Conservation (phyloP, 257 asterid genomes). For the Misopates orontium region DNA sequence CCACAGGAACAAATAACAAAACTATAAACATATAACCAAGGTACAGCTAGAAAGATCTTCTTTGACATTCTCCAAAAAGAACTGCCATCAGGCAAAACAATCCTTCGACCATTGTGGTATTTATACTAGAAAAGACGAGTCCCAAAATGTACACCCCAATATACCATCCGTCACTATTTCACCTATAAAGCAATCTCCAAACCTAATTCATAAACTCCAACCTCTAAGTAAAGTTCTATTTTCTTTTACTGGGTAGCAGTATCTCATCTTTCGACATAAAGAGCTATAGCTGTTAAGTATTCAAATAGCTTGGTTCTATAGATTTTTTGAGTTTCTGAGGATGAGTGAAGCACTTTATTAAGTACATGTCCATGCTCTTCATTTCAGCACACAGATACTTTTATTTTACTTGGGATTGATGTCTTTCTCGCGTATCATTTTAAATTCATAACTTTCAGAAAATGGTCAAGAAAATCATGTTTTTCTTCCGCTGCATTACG, state of each 20-base stretch:
- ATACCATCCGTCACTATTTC: too few relatives aligned
- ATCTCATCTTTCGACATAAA: too few relatives aligned
- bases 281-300: neutral
- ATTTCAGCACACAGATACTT: slow-evolving; percentile 6
- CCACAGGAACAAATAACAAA: neutral
- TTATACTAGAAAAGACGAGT: too few relatives aligned
- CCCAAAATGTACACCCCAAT: too few relatives aligned
- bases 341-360: neutral
- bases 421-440: neutral
- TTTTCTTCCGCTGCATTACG: neutral
- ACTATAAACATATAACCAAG: slow-evolving; percentile 6
- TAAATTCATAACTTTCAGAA: neutral
- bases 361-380: slow-evolving; percentile 2
- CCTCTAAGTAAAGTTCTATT: neutral
- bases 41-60: too few relatives aligned
- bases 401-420: neutral
- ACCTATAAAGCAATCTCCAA: neutral
- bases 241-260: too few relatives aligned
- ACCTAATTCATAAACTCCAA: neutral
- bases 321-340: neutral
- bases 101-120: too few relatives aligned
- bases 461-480: neutral
- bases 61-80: neutral
- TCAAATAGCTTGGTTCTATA: neutral
- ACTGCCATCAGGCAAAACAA: neutral